Evolutionary conservation across 2,329 filamentous ascomycete genomes (phyloP).

Genomic region (Berkeleyomyces basicola): DNA sequence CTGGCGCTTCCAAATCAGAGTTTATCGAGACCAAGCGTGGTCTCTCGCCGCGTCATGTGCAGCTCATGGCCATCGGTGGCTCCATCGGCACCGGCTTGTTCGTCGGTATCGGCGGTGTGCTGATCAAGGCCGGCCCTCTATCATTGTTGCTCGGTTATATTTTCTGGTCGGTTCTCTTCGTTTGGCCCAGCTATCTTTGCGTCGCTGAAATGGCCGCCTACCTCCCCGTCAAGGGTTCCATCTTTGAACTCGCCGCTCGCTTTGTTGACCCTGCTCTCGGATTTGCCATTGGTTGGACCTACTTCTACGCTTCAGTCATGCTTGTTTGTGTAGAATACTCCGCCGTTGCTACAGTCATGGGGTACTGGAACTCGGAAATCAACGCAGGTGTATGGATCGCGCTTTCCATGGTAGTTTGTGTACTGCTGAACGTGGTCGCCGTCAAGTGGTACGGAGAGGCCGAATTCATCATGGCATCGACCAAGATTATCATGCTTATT

Average conservation of each 20-base stretch:
- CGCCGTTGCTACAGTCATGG: conserved; percentile 28
- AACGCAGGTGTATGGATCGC: conserved; percentile 34
- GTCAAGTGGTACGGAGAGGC: conserved; percentile 29
- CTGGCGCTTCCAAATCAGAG: background rate
- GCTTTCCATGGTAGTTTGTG: conserved; percentile 28
- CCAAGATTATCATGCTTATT: conserved; percentile 31
- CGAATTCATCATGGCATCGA: conserved; percentile 40
- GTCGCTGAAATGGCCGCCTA: conserved; percentile 43
- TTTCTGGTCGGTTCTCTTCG: conserved; percentile 28
- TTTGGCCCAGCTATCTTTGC: conserved; percentile 28
- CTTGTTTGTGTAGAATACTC: conserved; percentile 29
- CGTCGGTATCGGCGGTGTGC: conserved; percentile 28
- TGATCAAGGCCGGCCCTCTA: conserved; percentile 27
- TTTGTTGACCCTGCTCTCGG: conserved; percentile 41
- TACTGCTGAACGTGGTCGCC: conserved; percentile 30
- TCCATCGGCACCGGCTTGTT: conserved; percentile 31
- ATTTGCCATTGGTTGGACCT: conserved; percentile 38
- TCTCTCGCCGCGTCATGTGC: conserved; percentile 24
- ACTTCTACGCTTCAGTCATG: conserved; percentile 31
- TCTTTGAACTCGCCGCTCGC: conserved; percentile 37
- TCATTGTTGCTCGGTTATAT: conserved; percentile 29
- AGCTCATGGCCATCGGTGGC: conserved; percentile 33
- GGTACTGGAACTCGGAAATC: conserved; percentile 27
- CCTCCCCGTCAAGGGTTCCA: conserved; percentile 35
- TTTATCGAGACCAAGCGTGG: conserved; percentile 13